Evolutionary conservation across 2,329 filamentous ascomycete genomes (phyloP).

Genomic region (Xylariomycetidae sp.): DNA sequence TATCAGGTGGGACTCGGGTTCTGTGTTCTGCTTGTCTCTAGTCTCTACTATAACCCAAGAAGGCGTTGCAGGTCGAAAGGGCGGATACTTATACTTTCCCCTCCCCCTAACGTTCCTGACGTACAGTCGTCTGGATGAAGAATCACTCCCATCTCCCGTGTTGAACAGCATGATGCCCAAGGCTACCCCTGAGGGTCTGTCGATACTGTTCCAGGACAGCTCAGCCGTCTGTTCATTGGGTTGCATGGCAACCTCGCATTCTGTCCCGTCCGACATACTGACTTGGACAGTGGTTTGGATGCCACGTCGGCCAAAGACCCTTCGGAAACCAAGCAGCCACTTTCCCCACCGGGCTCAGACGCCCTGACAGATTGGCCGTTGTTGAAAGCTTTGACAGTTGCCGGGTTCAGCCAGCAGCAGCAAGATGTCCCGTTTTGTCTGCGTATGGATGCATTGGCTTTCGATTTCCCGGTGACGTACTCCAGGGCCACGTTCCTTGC

Average conservation of each 20-base stretch:
- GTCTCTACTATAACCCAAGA: too few relatives aligned
- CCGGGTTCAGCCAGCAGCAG: conserved; percentile 21
- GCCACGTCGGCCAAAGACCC: conserved; percentile 28
- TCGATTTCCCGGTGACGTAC: too few relatives aligned
- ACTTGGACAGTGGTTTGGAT: conserved; percentile 24
- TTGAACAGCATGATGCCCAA: too few relatives aligned
- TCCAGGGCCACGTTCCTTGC: too few relatives aligned
- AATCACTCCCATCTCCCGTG: too few relatives aligned
- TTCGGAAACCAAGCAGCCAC: conserved; percentile 23
- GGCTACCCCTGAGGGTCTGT: too few relatives aligned
- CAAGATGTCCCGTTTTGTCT: conserved; percentile 11
- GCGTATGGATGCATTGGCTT: conserved; percentile 15
- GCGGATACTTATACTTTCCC: too few relatives aligned
- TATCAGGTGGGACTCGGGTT: too few relatives aligned
- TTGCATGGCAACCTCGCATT: conserved; percentile 27
- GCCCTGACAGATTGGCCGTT: conserved; percentile 20
- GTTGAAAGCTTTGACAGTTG: conserved; percentile 19
- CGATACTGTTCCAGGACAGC: conserved; percentile 23
- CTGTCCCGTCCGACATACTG: conserved; percentile 22
- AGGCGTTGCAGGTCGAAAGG: too few relatives aligned
- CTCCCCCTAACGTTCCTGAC: too few relatives aligned
- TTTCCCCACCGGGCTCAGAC: conserved; percentile 25
- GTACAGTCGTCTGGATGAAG: too few relatives aligned
- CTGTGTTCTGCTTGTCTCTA: too few relatives aligned
- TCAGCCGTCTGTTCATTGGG: conserved; percentile 26